Conservation (phyloP, 768 basidiomycete genomes). For the Cyclocybe aegerita region DNA sequence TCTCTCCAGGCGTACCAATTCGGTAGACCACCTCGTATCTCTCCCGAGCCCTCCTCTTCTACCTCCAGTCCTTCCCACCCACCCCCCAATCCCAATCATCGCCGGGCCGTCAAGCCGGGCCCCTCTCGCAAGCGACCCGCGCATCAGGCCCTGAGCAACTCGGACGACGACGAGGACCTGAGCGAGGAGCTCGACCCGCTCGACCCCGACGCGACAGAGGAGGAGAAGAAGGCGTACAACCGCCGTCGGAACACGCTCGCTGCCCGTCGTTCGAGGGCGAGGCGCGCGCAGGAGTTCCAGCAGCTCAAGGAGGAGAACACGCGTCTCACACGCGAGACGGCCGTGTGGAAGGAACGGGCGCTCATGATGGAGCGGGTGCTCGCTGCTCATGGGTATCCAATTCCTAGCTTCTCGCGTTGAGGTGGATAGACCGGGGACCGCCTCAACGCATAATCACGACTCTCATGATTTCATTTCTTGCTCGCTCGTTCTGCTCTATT, state of each 20-base stretch:
- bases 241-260: slow-evolving; percentile 84
- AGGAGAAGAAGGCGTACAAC: slow-evolving; percentile 75
- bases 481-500: too few species aligned
- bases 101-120: slow-evolving; percentile 71
- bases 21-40: slow-evolving; percentile 35
- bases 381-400: slow-evolving; percentile 54
- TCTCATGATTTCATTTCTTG: too few species aligned
- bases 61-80: slow-evolving; percentile 65
- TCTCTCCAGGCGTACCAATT: slow-evolving; percentile 1
- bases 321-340: slow-evolving; percentile 53
- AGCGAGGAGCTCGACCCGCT: slow-evolving; percentile 40
- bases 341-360: slow-evolving; percentile 62
- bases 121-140: slow-evolving; percentile 58
- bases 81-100: slow-evolving; percentile 62
- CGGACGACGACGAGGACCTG: slow-evolving; percentile 54
- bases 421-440: too few species aligned
- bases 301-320: slow-evolving; percentile 60
- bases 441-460: too few species aligned
- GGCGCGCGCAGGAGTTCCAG: slow-evolving; percentile 70
- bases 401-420: slow-evolving; percentile 42
- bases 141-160: slow-evolving; percentile 28
- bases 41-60: slow-evolving; percentile 70
- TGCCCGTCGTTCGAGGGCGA: slow-evolving; percentile 74
- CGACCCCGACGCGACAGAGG: slow-evolving; percentile 42
- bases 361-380: slow-evolving; percentile 51